A percentile compares a stretch with the other conserved stretches of the same genome.
Conservation (phyloP, 148 eudicot species). For the Persicaria maculosa region DNA sequence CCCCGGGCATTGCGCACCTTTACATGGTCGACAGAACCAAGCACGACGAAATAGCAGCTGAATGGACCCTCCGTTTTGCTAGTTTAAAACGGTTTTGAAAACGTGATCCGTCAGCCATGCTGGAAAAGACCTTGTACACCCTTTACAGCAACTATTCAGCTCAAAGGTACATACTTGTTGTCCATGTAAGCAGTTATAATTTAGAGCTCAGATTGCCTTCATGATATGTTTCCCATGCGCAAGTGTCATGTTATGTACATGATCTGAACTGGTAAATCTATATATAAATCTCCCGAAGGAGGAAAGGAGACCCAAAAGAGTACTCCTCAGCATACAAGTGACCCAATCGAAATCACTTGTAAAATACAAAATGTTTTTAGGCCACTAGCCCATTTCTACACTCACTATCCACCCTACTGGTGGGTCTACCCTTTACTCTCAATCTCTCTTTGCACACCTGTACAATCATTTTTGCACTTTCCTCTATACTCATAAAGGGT, state of each 20-base stretch:
- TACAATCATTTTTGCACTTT: too few relatives aligned
- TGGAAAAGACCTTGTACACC: too few relatives aligned
- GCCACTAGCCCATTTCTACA: too few relatives aligned
- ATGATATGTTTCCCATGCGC: neutral
- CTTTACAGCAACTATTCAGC: neutral
- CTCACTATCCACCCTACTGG: too few relatives aligned
- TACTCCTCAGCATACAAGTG: too few relatives aligned
- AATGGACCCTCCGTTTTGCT: conserved; percentile 88
- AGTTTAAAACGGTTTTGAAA: conserved; percentile 17
- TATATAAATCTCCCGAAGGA: too few relatives aligned
- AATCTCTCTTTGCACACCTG: too few relatives aligned
- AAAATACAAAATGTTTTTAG: too few relatives aligned
- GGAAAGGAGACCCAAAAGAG: too few relatives aligned
- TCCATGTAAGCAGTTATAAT: conserved; percentile 8
- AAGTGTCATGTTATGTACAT: neutral
- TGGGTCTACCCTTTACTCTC: too few relatives aligned
- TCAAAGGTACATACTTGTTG: neutral
- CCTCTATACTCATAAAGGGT: too few relatives aligned
- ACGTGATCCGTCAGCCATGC: neutral
- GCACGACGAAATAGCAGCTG: conserved; percentile 81
- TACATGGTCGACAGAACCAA: conserved; percentile 62
- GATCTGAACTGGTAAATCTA: neutral
- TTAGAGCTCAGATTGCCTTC: neutral
- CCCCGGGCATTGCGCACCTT: conserved; percentile 66
- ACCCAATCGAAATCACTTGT: too few relatives aligned